Evolutionary conservation across 371 early-diverging fungal species (phyloP).

Genomic region (Actinomortierella ambigua): DNA sequence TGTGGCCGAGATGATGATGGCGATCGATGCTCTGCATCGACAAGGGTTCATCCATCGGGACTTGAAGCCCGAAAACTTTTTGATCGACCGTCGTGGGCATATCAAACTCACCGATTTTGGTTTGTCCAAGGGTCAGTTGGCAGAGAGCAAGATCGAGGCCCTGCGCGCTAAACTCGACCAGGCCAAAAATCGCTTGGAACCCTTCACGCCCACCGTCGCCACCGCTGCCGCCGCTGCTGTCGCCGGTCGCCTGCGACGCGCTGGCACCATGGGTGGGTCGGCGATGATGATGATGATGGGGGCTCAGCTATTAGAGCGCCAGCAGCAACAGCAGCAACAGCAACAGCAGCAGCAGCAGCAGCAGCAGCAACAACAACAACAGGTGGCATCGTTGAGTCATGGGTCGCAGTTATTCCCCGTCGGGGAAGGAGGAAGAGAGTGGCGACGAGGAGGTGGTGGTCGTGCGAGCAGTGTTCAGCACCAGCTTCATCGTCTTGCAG

Average conservation of each 20-base stretch:
- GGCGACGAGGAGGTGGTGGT: too few species aligned
- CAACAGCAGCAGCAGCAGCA: slow-evolving; percentile 1
- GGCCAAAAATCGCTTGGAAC: slow-evolving; percentile 53
- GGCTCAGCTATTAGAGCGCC: slow-evolving; percentile 78
- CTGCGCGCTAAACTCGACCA: slow-evolving; percentile 56
- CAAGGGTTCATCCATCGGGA: slow-evolving; percentile 67
- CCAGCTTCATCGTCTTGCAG: slow-evolving; percentile 60
- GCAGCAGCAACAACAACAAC: slow-evolving; percentile 59
- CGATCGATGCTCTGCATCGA: slow-evolving; percentile 72
- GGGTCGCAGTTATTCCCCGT: too few species aligned
- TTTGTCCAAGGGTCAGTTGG: slow-evolving; percentile 77
- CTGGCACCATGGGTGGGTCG: slow-evolving; percentile 55
- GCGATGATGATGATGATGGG: slow-evolving; percentile 53
- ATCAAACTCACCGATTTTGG: slow-evolving; percentile 91
- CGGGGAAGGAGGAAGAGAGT: too few species aligned
- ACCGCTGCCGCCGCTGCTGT: slow-evolving; percentile 55
- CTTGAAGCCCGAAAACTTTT: slow-evolving; percentile 68
- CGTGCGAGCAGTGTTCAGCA: slow-evolving; percentile 2
- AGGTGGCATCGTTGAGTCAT: too few species aligned
- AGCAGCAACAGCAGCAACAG: too few species aligned
- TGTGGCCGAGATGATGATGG: slow-evolving; percentile 74
- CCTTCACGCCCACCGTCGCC: slow-evolving; percentile 53
- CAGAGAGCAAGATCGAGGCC: slow-evolving; percentile 59
- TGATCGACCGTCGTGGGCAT: slow-evolving; percentile 71
- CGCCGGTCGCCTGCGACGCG: slow-evolving; percentile 50